Percentiles rank a stretch among this genome's conserved stretches.
phyloP scores from a whole-genome alignment of 2,329 filamentous ascomycete species.

The Paradendryphiella salina region DNA sequence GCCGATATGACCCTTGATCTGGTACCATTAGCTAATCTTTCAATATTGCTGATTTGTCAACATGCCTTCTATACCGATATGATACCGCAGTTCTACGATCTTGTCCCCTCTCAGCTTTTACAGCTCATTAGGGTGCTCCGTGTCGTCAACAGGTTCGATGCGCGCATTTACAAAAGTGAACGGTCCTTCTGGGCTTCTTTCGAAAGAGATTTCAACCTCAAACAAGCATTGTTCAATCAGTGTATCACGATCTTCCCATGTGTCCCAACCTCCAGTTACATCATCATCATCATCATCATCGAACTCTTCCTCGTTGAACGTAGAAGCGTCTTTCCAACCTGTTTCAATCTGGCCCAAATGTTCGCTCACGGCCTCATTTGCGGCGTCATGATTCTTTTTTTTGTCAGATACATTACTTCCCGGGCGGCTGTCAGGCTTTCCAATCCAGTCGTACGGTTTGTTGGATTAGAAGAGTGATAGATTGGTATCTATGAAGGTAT shows the following conservation, averaged over 20 bases:
- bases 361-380: not conserved
- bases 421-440: slow-evolving; percentile 1
- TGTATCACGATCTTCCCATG: slow-evolving; percentile 13
- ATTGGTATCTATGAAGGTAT: too few species aligned
- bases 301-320: slow-evolving; percentile 9
- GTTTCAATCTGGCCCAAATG: not conserved
- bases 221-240: slow-evolving; percentile 1
- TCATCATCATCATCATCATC: slow-evolving; percentile 4
- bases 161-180: slow-evolving; percentile 9
- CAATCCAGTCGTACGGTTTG: slow-evolving; percentile 3
- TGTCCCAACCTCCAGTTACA: slow-evolving; percentile 9
- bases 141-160: slow-evolving; percentile 3
- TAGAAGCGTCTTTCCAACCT: slow-evolving; percentile 3
- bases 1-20: not conserved
- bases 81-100: not conserved
- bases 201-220: slow-evolving; percentile 4
- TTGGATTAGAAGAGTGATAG: too few species aligned
- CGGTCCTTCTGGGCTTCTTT: slow-evolving; percentile 4
- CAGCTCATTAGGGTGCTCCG: not conserved
- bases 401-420: not conserved
- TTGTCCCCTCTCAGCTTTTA: not conserved
- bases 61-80: not conserved
- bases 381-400: not conserved
- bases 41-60: not conserved
- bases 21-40: not conserved